Base-by-base conservation (phyloP, 2,329 filamentous ascomycete species). In the Hypoxylon rubiginosum region DNA sequence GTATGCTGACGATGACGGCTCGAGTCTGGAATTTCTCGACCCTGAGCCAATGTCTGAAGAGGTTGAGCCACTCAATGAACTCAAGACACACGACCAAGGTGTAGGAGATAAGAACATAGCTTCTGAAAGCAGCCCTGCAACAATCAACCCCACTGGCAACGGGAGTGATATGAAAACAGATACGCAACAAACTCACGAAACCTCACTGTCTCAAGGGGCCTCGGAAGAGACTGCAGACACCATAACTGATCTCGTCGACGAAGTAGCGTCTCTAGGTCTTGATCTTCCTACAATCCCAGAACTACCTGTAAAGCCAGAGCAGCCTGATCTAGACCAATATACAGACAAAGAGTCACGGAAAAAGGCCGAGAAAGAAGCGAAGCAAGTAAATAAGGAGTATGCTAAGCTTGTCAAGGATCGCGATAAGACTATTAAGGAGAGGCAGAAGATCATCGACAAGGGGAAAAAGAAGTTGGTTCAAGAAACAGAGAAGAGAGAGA, bases 311-410 rank as follows among this genome's bases (percentile, higher is more conserved):
- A 82, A 85, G 53, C 89, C 88, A 1, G 73, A 82, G 1, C 79
- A 82, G 2, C 85, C 90, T 1, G 85, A 93, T 70, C 76, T 90
- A 1, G 81, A 82, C 48, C 79, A 83, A 50, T 90, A 88, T 74
- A 80, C 84, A 1, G 88, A 92, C 77, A 90, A 90, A 72, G 86
- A 88, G 6, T 82, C 87, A 28, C 86, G 88, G 8, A 92, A 91
- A 72, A 83, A 88, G 43, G 90, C 89, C 1, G 89, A 92, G 72
- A 91, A 90, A 62, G 90, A 93, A 72, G 84, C 88, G 59, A 86
- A 87, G 55, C 84, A 86, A 11, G 82, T 83, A 0, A 81, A 88
- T 32, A 92, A 92, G 74, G 82, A 83, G 8, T 91, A 93, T 74
- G 85, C 91, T 28, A 84, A 88, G 72, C 86, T 88, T 10, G 77